Conservation (phyloP, 1,284 basidiomycete species). For the Irpex sp. region DNA sequence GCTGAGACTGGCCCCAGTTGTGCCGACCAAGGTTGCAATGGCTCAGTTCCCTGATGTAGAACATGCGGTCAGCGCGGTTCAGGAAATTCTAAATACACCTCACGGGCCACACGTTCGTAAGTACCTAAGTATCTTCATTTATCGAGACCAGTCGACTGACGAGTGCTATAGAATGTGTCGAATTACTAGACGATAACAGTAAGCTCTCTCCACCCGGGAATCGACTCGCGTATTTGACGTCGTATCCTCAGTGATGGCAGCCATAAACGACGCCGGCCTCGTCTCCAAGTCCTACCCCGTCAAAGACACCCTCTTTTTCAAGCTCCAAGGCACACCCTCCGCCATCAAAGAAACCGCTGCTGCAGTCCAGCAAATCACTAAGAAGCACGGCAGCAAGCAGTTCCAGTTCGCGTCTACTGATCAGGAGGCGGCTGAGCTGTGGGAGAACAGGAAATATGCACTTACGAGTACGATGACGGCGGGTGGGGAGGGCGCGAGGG, state of each 20-base stretch:
- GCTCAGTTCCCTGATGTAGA: slow-evolving; percentile 65
- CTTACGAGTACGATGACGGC: slow-evolving; percentile 67
- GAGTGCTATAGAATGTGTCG: slow-evolving; percentile 72
- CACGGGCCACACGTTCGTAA: slow-evolving; percentile 55
- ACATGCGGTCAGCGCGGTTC: slow-evolving; percentile 69
- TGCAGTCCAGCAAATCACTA: slow-evolving; percentile 56
- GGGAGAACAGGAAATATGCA: slow-evolving; percentile 87
- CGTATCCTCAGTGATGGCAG: slow-evolving; percentile 60
- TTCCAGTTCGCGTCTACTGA: slow-evolving; percentile 80
- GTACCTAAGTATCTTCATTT: slow-evolving; percentile 16
- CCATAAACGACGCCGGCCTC: slow-evolving; percentile 67
- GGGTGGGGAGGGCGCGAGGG: slow-evolving; percentile 57
- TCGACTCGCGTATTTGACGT: not conserved
- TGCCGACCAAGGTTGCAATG: slow-evolving; percentile 74
- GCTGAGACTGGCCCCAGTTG: slow-evolving; percentile 70
- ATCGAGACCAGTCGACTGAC: not conserved
- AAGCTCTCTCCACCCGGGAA: slow-evolving; percentile 16
- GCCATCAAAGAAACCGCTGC: slow-evolving; percentile 63
- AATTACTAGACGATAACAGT: slow-evolving; percentile 76
- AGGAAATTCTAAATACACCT: slow-evolving; percentile 71
- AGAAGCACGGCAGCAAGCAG: slow-evolving; percentile 62
- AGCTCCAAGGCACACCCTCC: slow-evolving; percentile 73
- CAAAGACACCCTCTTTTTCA: slow-evolving; percentile 85
- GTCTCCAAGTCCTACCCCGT: slow-evolving; percentile 62
- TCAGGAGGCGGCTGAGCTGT: slow-evolving; percentile 76